Base-by-base conservation (phyloP, 352 stramenopile species). In the Phytophthora sojae region DNA sequence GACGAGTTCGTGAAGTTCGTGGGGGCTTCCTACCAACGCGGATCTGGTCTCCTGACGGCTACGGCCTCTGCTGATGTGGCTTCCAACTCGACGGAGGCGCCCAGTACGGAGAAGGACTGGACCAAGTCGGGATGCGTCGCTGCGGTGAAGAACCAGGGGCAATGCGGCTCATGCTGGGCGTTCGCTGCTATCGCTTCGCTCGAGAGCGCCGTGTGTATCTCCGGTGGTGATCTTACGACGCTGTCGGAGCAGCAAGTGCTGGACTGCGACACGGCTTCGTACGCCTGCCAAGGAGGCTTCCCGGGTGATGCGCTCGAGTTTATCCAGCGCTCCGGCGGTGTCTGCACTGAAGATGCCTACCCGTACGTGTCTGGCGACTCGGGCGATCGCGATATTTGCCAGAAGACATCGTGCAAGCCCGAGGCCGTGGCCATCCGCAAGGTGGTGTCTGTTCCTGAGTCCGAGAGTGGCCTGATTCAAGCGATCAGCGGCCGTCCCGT, bases 121-220 rank as follows among this genome's bases (percentile, higher is more conserved):
- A 91, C 78, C 8, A 79, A 69, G 4, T 89, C 81, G 0, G 78
- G 76, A 14, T 93, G 85, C 52, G 78, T 93, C 11, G 76, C 76
- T 6, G 17, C 26, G 4, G 73, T 99, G 19, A 99, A 99, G 73
- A 96, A 99, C 78, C 98, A 99, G 79, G 98, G 95, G 8, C 64
- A 91, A 7, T 99, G 98, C 75, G 97, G 98, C 44, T 98, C 93
- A n/a, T 99, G 98, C 83, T 99, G 97, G 97, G 94, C 95, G 0
- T 99, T 99, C 78, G 97, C 96, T 1, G 92, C 96, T 1, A 85
- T 97, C 0, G 95, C 94, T 39, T 89, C 89, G 15, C 80, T 98
- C 2, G 96, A 99, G 73, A 97, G 88, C 26, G 94, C 91, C 6
- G 80, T 97, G 65, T 97, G 91, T 25, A 79, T 99, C 14, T 76